Base-by-base conservation (phyloP, 148 eudicot genomes). In the Nepenthes mirabilis region DNA sequence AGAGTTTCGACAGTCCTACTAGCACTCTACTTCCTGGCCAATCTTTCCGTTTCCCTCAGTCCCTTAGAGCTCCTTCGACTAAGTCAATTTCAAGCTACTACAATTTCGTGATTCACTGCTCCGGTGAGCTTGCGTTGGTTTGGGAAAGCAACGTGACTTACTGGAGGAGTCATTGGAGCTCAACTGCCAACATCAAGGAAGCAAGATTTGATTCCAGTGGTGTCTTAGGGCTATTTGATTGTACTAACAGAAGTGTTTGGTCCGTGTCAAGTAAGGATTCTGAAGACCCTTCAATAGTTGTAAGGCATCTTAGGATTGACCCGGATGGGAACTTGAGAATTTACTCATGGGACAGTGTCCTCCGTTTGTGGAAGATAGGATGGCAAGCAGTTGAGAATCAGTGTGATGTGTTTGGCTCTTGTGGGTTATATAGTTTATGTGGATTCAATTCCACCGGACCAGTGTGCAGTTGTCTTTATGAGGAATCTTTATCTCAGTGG, bases 91-190 rank as follows among this genome's bases (percentile, higher is more conserved):
- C 68, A 5, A 83, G 88, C 65, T 80, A 83, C 61, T 83, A 83
- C 36, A 80, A 55, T 60, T 60, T 83, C 9, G 71, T 78, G 52
- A 73, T 80, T 68, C 66, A 61, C 34, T 60, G 48, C 40, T 64
- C 70, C 1, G 88, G 82, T 23, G 80, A 80, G 66, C 79, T 83
- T 47, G 74, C 71, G 5, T 75, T 83, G 35, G 68, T 73, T 61
- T 83, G 88, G 88, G 88, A 83, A 70, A 68, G 59, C 70, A 83
- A 80, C 78, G 82, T 83, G 32, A 83, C 80, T 57, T 83, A 83
- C 64, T 83, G 88, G 88, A 80, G 68, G 58, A 80, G 80, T 61
- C 64, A 48, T 35, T 62, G 64, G 59, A 67, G 67, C 61, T 68
- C 75, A 62, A 11, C 59, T 52, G 57, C 35, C 37, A 9, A 6